phyloP scores from a whole-genome alignment of 495 filamentous ascomycete genomes.

The Glutinoglossum americanum region DNA sequence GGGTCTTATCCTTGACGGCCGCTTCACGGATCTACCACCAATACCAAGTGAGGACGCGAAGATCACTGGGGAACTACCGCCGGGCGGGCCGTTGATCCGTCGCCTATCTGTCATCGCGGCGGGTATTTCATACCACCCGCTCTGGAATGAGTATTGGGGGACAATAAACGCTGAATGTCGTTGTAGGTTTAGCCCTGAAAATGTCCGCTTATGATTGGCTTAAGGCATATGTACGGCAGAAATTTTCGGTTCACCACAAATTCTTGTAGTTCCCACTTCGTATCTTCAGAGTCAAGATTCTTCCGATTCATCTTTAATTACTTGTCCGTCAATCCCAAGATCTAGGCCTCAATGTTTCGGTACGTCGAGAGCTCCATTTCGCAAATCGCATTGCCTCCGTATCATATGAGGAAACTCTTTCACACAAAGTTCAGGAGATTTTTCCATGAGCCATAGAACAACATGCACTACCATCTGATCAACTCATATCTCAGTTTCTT shows the following conservation, averaged over 20 bases:
- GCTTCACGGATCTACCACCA: constrained; percentile 16
- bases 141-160: not conserved
- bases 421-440: constrained; percentile 44
- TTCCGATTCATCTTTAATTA: not conserved
- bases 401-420: constrained; percentile 39
- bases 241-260: not conserved
- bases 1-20: constrained; percentile 29
- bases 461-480: constrained; percentile 99
- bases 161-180: not conserved
- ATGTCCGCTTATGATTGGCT: not conserved
- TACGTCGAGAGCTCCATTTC: not conserved
- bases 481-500: not conserved
- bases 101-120: constrained; percentile 58
- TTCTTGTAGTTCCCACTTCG: no score
- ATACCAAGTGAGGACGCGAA: constrained; percentile 29
- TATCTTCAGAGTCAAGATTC: no score
- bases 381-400: not conserved
- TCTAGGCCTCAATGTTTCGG: not conserved
- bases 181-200: constrained; percentile 2
- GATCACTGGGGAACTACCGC: constrained; percentile 53
- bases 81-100: constrained; percentile 71
- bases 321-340: not conserved
- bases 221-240: not conserved
- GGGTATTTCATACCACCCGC: not conserved
- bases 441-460: constrained; percentile 71